A percentile compares a stretch with the other conserved stretches of the same genome.
Conservation (phyloP, 352 stramenopile genomes). For the Pythium phragmiticola region DNA sequence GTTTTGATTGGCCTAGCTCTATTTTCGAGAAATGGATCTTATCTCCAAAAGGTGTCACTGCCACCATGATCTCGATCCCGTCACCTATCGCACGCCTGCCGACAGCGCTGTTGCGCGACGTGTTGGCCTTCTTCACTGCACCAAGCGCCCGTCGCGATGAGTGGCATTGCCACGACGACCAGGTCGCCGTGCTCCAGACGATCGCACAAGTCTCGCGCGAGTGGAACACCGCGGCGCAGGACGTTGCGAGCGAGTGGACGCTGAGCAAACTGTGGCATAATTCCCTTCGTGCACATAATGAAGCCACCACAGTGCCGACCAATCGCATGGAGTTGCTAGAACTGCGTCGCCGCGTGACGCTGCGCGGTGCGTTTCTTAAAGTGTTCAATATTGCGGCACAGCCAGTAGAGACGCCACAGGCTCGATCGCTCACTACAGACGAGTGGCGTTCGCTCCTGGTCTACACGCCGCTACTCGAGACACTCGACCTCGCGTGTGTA, state of each 20-base stretch:
- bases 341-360: background rate
- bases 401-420: background rate
- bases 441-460: background rate
- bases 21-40: too few species aligned
- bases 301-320: background rate
- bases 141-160: background rate
- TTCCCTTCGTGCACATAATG: background rate
- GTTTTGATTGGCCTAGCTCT: too few species aligned
- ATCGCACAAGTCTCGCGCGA: constrained; percentile 6
- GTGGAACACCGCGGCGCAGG: background rate
- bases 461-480: constrained; percentile 1
- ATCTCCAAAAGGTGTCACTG: too few species aligned
- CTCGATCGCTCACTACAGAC: background rate
- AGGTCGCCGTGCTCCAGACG: background rate
- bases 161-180: background rate
- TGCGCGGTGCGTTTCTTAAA: background rate
- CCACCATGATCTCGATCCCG: too few species aligned
- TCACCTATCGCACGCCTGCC: background rate
- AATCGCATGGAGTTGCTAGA: background rate
- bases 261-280: background rate
- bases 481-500: background rate
- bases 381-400: background rate
- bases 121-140: background rate
- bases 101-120: background rate
- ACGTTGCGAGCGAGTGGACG: background rate